A percentile compares a stretch with the other conserved stretches of the same genome.
These are phyloP conservation scores for Wickerhamiella siamensis DNA, from an alignment of 805 yeast species.

Conservation along the genomic window DNA sequence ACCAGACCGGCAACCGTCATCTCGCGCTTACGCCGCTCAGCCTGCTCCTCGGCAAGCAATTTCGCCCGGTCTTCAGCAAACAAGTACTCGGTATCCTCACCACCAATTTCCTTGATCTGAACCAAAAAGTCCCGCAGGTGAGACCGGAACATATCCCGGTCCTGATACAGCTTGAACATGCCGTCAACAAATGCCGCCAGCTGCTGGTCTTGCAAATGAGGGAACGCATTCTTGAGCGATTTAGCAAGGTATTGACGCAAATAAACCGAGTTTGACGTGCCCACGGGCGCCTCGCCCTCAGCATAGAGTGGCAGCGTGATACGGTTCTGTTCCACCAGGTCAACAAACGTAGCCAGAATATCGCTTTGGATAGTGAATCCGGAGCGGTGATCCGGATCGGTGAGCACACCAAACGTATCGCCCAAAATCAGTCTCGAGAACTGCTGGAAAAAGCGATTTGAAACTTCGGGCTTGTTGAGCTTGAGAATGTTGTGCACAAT, in stretches of 20 bases:
- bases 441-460: slow-evolving; percentile 74
- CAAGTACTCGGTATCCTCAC: slow-evolving; percentile 75
- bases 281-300: slow-evolving; percentile 68
- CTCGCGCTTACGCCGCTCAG: slow-evolving; percentile 65
- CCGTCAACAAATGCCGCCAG: slow-evolving; percentile 68
- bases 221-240: slow-evolving; percentile 79
- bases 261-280: slow-evolving; percentile 67
- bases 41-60: slow-evolving; percentile 54
- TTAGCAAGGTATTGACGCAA: slow-evolving; percentile 69
- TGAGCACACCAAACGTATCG: slow-evolving; percentile 83
- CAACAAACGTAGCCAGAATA: slow-evolving; percentile 68
- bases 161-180: slow-evolving; percentile 52
- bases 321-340: slow-evolving; percentile 61
- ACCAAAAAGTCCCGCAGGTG: slow-evolving; percentile 89
- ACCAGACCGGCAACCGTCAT: slow-evolving; percentile 81
- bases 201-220: slow-evolving; percentile 75
- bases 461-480: slow-evolving; percentile 45
- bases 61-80: slow-evolving; percentile 85
- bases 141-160: slow-evolving; percentile 62
- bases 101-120: slow-evolving; percentile 90
- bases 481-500: slow-evolving; percentile 72
- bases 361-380: slow-evolving; percentile 84
- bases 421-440: slow-evolving; percentile 79
- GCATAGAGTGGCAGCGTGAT: slow-evolving; percentile 67
- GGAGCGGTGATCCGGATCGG: slow-evolving; percentile 95